Evolutionary conservation across 768 basidiomycete genomes (phyloP), one percentile per base, ranked within the genome.

Genomic region (Pisolithus microcarpus): DNA sequence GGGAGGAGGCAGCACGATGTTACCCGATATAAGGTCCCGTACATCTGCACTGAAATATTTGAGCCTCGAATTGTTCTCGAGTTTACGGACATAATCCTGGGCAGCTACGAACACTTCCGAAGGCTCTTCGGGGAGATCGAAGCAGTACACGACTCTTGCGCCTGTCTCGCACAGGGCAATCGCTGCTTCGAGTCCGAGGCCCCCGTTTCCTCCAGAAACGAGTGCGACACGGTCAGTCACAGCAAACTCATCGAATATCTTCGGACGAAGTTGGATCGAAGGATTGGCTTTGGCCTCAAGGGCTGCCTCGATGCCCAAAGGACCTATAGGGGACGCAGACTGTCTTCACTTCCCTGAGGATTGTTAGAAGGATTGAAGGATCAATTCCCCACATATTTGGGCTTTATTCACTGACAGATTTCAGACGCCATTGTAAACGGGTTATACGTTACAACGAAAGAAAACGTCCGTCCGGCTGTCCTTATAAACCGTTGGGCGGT

Each of bases 101-200:
- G 80, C 79, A 54, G 71, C 71, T 42, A 61, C 53, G 75, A 81
- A 87, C 58, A 83, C 84, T 0, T 72, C 73, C 1, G 79, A 79
- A 0, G 86, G 79, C 36, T 65, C 62, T 36, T 61, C 53, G 1
- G 83, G 77, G 9, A 87, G 70, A 63, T 87, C 86, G 9, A 85
- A 67, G 61, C 84, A 85, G 64, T 87, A 87, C n/a, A 87, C 73
- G 0, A 73, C 81, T 7, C 78, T 73, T 5, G 83, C 84, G 28
- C 87, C 87, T 10, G 79, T 82, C 68, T 90, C 88, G 38, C 78
- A 77, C 34, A 90, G 69, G 4, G 82, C 79, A 49, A 89, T 69
- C 28, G 85, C 85, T 82, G 85, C 84, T 69, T 91, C 89, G 18
- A 91, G 78, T 3, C 89, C 89, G 13, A 91, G 76, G 0, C 88